A percentile compares a stretch with the other conserved stretches of the same genome.
Evolutionary conservation across 352 stramenopile species (phyloP).

Genomic region (Detonula confervacea): DNA sequence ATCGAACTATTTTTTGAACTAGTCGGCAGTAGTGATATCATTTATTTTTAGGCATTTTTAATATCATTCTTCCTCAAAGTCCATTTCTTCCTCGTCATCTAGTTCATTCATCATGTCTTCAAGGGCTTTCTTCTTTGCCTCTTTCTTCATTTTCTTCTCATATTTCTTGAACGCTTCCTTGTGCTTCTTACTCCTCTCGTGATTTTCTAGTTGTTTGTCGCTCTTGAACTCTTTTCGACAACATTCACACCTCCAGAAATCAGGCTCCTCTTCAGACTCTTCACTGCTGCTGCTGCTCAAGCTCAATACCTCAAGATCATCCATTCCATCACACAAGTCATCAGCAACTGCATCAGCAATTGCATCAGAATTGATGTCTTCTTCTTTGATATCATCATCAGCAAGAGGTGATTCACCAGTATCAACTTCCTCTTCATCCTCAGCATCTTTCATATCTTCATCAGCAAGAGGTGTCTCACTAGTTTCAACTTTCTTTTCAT

Average conservation of each 20-base stretch:
- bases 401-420: slow-evolving; percentile 4
- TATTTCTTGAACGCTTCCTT: slow-evolving; percentile 84
- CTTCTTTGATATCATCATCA: neutral
- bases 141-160: slow-evolving; percentile 58
- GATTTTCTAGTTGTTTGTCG: slow-evolving; percentile 87
- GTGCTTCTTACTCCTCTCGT: slow-evolving; percentile 87
- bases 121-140: slow-evolving; percentile 51
- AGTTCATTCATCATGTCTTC: slow-evolving; percentile 67
- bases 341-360: slow-evolving; percentile 1
- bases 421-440: slow-evolving; percentile 27
- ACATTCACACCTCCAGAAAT: slow-evolving; percentile 85
- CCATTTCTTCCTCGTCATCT: slow-evolving; percentile 13
- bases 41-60: no score
- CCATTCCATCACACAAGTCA: slow-evolving; percentile 17
- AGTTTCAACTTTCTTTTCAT: slow-evolving; percentile 30
- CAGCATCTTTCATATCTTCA: slow-evolving; percentile 8
- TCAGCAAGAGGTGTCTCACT: slow-evolving; percentile 5
- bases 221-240: slow-evolving; percentile 90
- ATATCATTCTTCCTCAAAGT: neutral
- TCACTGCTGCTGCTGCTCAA: slow-evolving; percentile 21
- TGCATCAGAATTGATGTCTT: neutral
- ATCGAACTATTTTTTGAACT: no score
- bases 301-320: slow-evolving; percentile 31
- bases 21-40: no score
- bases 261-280: slow-evolving; percentile 69